Conservation (phyloP, 2,329 filamentous ascomycete species). For the Scedosporium boydii region DNA sequence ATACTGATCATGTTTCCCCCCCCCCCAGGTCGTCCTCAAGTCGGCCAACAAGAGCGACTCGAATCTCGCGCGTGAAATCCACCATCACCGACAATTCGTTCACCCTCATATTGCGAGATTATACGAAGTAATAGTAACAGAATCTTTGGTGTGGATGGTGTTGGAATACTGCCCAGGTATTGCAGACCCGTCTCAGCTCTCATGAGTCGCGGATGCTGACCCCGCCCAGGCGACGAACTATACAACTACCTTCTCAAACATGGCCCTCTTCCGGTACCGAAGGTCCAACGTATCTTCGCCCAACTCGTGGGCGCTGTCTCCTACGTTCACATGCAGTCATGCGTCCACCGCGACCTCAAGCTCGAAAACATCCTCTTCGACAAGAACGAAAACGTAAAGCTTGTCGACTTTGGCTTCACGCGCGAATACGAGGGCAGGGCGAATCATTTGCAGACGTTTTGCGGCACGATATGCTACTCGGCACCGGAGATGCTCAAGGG, state of each 20-base stretch:
- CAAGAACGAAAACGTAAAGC: conserved; percentile 93
- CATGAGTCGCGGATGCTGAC: background rate
- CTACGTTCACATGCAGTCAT: conserved; percentile 91
- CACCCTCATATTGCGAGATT: conserved; percentile 94
- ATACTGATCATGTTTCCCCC: too few species aligned
- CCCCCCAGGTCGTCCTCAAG: conserved; percentile 81
- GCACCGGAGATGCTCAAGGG: conserved; percentile 98
- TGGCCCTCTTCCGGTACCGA: conserved; percentile 72
- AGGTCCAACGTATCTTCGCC: conserved; percentile 91
- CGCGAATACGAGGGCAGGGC: conserved; percentile 92
- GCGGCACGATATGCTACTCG: conserved; percentile 94
- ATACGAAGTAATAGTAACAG: conserved; percentile 97
- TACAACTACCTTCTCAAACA: conserved; percentile 91
- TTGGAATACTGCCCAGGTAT: conserved; percentile 90
- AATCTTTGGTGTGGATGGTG: conserved; percentile 89
- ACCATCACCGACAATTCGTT: conserved; percentile 95
- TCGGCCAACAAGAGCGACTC: conserved; percentile 93
- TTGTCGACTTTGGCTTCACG: conserved; percentile 97
- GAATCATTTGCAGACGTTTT: conserved; percentile 94
- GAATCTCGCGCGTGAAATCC: conserved; percentile 93
- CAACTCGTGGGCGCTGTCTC: conserved; percentile 90
- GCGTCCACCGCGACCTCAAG: conserved; percentile 93
- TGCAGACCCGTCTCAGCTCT: conserved; percentile 11
- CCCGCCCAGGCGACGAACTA: conserved; percentile 70
- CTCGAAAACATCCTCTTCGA: conserved; percentile 88